phyloP scores from a whole-genome alignment of 768 basidiomycete species.

The Neoboletus magnificus region DNA sequence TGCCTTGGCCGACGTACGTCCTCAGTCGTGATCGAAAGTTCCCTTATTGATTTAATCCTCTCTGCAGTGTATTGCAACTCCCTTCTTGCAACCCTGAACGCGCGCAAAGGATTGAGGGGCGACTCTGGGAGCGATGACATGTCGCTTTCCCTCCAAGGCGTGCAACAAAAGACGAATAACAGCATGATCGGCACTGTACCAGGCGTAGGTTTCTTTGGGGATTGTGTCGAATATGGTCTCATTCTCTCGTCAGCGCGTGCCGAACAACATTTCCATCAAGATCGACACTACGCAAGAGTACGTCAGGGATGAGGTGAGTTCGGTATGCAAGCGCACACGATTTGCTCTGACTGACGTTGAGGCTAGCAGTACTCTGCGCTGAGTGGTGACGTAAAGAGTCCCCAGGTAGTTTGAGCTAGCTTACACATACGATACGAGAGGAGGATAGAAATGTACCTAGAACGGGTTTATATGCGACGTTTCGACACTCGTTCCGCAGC shows the following conservation, averaged over 20 bases:
- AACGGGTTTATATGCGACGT: neutral
- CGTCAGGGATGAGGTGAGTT: constrained; percentile 39
- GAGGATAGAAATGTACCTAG: constrained; percentile 2
- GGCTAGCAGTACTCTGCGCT: constrained; percentile 20
- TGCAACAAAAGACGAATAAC: constrained; percentile 21
- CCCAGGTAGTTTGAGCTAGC: constrained; percentile 17
- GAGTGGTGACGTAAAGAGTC: constrained; percentile 16
- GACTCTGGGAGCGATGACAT: constrained; percentile 24
- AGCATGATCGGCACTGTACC: constrained; percentile 11
- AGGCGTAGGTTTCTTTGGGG: constrained; percentile 2
- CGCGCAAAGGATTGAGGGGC: constrained; percentile 46
- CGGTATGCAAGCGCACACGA: neutral
- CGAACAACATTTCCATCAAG: constrained; percentile 61
- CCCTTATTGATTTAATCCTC: neutral
- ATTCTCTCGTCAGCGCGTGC: constrained; percentile 18
- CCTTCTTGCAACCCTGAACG: constrained; percentile 59
- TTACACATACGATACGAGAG: neutral
- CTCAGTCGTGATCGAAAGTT: neutral
- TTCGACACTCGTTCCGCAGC: constrained; percentile 1
- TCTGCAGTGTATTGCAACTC: constrained; percentile 60
- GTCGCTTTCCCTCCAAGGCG: constrained; percentile 32
- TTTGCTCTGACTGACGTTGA: neutral
- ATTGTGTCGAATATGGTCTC: neutral
- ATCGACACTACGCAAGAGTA: constrained; percentile 63
- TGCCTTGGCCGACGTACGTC: constrained; percentile 58